These are phyloP conservation scores for Punctularia strigosozonata DNA, from an alignment of 768 basidiomycete species.

Conservation along the genomic window DNA sequence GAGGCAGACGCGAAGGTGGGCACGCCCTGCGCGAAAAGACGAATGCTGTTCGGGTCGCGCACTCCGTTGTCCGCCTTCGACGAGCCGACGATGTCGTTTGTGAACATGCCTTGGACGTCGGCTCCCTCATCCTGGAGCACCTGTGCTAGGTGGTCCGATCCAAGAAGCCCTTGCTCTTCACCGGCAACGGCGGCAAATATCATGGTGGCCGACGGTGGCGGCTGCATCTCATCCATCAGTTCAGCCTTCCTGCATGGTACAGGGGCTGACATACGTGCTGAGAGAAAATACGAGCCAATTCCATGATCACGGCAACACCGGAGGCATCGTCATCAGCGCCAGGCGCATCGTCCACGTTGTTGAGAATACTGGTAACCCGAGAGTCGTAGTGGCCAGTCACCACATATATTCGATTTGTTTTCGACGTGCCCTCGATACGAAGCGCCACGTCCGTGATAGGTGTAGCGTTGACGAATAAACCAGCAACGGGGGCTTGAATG, in stretches of 20 bases:
- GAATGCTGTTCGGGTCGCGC: slow-evolving; percentile 33
- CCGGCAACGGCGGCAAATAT: slow-evolving; percentile 39
- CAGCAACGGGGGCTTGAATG: slow-evolving; percentile 24
- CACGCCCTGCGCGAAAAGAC: slow-evolving; percentile 41
- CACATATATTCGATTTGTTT: slow-evolving; percentile 39
- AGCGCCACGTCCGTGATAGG: slow-evolving; percentile 40
- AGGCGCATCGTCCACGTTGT: slow-evolving; percentile 34
- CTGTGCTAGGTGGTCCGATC: slow-evolving; percentile 35
- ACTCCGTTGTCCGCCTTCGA: slow-evolving; percentile 36
- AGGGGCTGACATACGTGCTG: too few relatives aligned
- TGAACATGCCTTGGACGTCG: slow-evolving; percentile 45
- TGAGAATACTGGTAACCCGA: slow-evolving; percentile 25
- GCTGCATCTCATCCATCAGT: slow-evolving; percentile 34
- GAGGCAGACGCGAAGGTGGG: slow-evolving; percentile 30
- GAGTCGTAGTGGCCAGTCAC: slow-evolving; percentile 47
- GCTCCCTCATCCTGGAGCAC: slow-evolving; percentile 27
- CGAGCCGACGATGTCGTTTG: slow-evolving; percentile 47
- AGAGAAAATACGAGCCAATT: too few relatives aligned
- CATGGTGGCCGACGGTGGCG: slow-evolving; percentile 34
- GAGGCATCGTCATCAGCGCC: slow-evolving; percentile 45
- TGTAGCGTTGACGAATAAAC: slow-evolving; percentile 29
- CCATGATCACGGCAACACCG: slow-evolving; percentile 34
- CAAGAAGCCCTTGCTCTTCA: slow-evolving; percentile 41
- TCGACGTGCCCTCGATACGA: slow-evolving; percentile 34
- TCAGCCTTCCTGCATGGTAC: too few relatives aligned